Evolutionary conservation across 257 asterid species (phyloP).

Genomic region (Verbascum thapsus): DNA sequence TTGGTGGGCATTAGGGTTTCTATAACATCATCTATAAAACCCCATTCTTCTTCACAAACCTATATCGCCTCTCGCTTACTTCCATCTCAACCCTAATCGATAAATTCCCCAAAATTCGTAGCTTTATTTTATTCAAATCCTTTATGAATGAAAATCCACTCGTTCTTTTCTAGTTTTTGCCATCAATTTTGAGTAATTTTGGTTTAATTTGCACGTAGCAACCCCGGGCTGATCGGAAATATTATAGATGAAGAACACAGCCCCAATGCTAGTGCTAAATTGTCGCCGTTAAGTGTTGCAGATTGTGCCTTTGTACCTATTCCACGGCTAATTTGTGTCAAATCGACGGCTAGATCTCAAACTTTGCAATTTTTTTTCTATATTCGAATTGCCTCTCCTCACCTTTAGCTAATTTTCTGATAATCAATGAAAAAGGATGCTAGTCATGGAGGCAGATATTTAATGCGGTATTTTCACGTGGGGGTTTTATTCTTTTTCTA

Average conservation of each 20-base stretch:
- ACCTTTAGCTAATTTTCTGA: slow-evolving; percentile 54
- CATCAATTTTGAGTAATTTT: too few relatives aligned
- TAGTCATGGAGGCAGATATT: slow-evolving; percentile 71
- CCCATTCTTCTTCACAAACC: too few relatives aligned
- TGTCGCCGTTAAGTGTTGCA: slow-evolving; percentile 79
- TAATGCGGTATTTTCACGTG: slow-evolving; percentile 66
- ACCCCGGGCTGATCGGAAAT: slow-evolving; percentile 87
- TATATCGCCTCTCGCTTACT: too few relatives aligned
- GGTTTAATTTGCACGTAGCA: slow-evolving; percentile 71
- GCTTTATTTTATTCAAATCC: too few relatives aligned
- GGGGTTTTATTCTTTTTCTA: slow-evolving; percentile 46
- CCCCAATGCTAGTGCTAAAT: slow-evolving; percentile 92
- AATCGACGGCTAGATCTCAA: slow-evolving; percentile 64
- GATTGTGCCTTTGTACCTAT: slow-evolving; percentile 54
- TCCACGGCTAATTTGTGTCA: slow-evolving; percentile 74
- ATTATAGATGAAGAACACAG: slow-evolving; percentile 44
- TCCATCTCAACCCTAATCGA: too few relatives aligned
- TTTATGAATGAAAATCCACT: too few relatives aligned
- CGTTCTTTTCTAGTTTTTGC: too few relatives aligned
- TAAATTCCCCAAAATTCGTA: too few relatives aligned
- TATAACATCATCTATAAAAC: too few relatives aligned
- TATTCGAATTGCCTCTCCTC: too few relatives aligned
- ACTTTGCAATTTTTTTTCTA: too few relatives aligned
- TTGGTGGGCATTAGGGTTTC: too few relatives aligned
- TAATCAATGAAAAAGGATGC: slow-evolving; percentile 39